Conservation (phyloP, 2,329 filamentous ascomycete species). For the Pseudocercospora cruenta region DNA sequence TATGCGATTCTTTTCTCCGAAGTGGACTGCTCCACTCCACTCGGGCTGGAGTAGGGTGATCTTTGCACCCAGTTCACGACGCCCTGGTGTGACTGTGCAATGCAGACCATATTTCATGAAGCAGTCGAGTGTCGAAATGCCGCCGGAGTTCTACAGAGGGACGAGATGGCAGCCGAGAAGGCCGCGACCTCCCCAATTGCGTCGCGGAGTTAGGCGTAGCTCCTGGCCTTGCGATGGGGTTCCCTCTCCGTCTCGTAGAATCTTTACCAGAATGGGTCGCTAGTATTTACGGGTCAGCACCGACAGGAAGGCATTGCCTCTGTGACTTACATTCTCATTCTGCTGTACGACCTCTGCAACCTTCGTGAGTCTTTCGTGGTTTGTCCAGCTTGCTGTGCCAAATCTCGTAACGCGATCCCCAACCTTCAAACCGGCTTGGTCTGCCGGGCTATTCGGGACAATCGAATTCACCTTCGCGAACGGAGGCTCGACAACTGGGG, state of each 20-base stretch:
- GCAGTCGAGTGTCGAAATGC: not conserved
- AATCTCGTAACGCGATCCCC: slow-evolving; percentile 85
- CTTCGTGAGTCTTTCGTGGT: slow-evolving; percentile 82
- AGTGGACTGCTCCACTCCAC: not conserved
- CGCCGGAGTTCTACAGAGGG: slow-evolving; percentile 61
- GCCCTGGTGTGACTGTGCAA: not conserved
- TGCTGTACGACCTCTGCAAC: slow-evolving; percentile 88
- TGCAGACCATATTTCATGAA: not conserved
- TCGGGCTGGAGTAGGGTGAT: not conserved
- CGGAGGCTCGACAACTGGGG: slow-evolving; percentile 56
- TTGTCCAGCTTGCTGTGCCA: slow-evolving; percentile 78
- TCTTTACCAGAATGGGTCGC: slow-evolving; percentile 72
- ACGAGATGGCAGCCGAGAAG: slow-evolving; percentile 88
- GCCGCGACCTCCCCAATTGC: slow-evolving; percentile 88
- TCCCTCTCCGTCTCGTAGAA: slow-evolving; percentile 65
- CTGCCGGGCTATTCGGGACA: slow-evolving; percentile 76
- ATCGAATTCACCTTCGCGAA: slow-evolving; percentile 93
- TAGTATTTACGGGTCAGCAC: slow-evolving; percentile 43
- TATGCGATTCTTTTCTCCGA: not conserved
- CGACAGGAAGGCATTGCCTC: not conserved
- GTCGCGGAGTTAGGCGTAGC: slow-evolving; percentile 73
- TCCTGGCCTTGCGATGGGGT: slow-evolving; percentile 62
- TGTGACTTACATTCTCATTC: slow-evolving; percentile 77
- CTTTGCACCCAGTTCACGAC: not conserved
- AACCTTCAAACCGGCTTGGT: slow-evolving; percentile 74